These are phyloP conservation scores for Acorus gramineus DNA, from an alignment of 106 monocot species.

Conservation along the genomic window DNA sequence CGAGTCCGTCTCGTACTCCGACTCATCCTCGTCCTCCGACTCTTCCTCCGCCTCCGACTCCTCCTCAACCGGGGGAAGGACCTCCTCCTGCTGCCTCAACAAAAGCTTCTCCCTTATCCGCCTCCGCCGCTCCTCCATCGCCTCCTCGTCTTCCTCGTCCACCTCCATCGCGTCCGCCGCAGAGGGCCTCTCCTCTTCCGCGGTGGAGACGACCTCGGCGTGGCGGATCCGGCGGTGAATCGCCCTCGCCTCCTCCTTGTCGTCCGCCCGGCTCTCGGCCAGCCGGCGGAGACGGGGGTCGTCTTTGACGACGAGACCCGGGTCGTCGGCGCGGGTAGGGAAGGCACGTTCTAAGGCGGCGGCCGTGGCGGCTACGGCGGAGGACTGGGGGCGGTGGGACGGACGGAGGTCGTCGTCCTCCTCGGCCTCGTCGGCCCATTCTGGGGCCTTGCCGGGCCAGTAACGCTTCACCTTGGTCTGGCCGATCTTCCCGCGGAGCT, in stretches of 20 bases:
- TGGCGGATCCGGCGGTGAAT: slow-evolving; percentile 80
- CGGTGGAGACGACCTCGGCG: slow-evolving; percentile 77
- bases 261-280: slow-evolving; percentile 51
- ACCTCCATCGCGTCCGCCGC: slow-evolving; percentile 29
- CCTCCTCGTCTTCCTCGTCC: slow-evolving; percentile 72
- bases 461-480: slow-evolving; percentile 98
- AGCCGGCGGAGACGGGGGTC: slow-evolving; percentile 71
- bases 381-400: neutral
- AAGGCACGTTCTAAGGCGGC: slow-evolving; percentile 62
- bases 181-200: slow-evolving; percentile 49
- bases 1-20: slow-evolving; percentile 92
- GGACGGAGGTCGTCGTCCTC: slow-evolving; percentile 42
- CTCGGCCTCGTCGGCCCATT: slow-evolving; percentile 74
- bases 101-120: slow-evolving; percentile 43
- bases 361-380: too few relatives aligned
- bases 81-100: slow-evolving; percentile 51
- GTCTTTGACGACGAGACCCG: slow-evolving; percentile 22
- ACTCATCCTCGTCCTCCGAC: slow-evolving; percentile 60
- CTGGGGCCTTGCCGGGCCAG: slow-evolving; percentile 96
- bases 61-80: slow-evolving; percentile 22
- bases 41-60: slow-evolving; percentile 66
- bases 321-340: slow-evolving; percentile 30
- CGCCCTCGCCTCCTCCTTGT: slow-evolving; percentile 66
- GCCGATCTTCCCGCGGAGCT: slow-evolving; percentile 87
- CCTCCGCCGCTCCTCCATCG: slow-evolving; percentile 52